Percentiles rank a stretch among this genome's conserved stretches.
Evolutionary conservation across 257 asterid species (phyloP).

Genomic region (Rauvolfia tetraphylla): DNA sequence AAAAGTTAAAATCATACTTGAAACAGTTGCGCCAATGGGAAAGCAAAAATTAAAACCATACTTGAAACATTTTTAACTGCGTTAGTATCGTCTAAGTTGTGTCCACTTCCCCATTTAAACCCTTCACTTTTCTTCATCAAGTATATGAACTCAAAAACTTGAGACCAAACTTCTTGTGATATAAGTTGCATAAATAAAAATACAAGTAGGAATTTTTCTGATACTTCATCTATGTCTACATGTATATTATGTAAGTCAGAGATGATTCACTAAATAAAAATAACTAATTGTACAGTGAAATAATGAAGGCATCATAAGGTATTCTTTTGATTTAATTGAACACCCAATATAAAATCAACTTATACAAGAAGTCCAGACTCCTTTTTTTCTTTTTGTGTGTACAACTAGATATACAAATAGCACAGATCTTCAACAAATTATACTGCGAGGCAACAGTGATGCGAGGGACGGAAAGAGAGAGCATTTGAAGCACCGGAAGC

Average conservation of each 20-base stretch:
- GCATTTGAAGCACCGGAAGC: neutral
- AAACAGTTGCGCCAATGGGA: neutral
- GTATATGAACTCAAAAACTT: neutral
- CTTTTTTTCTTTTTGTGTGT: neutral
- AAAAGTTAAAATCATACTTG: neutral
- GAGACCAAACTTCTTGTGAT: neutral
- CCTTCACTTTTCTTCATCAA: neutral
- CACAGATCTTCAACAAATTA: neutral
- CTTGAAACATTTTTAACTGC: neutral
- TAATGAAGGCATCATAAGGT: neutral
- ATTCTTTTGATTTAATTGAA: neutral
- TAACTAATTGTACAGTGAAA: neutral
- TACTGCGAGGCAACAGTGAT: neutral
- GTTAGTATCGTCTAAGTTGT: neutral
- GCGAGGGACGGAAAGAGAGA: neutral
- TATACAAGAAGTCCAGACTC: too few relatives aligned
- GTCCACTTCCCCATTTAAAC: too few relatives aligned
- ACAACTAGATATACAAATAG: neutral
- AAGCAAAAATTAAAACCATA: neutral
- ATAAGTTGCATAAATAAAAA: neutral
- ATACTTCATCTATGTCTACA: neutral
- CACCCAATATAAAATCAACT: neutral
- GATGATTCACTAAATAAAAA: neutral
- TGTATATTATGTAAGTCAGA: neutral
- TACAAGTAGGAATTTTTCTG: neutral